Conservation (phyloP, 371 early-diverging fungal species). For the Massospora cicadina region DNA sequence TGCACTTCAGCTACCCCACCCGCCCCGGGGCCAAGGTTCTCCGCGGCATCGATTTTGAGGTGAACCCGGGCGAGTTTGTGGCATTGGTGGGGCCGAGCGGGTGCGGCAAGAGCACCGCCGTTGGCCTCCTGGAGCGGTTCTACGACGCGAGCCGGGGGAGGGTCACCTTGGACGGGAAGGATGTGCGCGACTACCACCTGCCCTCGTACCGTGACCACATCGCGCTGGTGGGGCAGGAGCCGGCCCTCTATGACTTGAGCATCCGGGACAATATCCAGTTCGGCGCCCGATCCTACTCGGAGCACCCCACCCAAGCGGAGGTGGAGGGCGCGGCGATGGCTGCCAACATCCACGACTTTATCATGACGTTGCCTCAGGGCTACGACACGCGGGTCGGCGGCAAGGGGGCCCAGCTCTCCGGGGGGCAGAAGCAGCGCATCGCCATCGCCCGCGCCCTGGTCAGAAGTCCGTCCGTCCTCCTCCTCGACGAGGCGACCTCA, state of each 20-base stretch:
- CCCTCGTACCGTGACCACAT: constrained; percentile 41
- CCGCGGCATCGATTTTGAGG: constrained; percentile 48
- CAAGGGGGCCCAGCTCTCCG: constrained; percentile 43
- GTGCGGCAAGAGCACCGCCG: constrained; percentile 71
- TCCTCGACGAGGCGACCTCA: constrained; percentile 94
- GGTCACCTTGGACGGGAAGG: constrained; percentile 40
- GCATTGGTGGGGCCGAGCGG: constrained; percentile 78
- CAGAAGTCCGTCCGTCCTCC: constrained; percentile 61
- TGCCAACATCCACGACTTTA: constrained; percentile 66
- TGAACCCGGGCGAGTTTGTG: constrained; percentile 56
- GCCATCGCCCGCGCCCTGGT: constrained; percentile 51
- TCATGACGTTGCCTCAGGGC: constrained; percentile 38
- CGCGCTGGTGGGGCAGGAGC: constrained; percentile 73
- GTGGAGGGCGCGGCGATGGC: constrained; percentile 36
- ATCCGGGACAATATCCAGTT: constrained; percentile 66
- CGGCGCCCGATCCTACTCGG: constrained; percentile 20
- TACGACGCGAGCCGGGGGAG: constrained; percentile 53
- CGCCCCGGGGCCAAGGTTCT: constrained; percentile 59
- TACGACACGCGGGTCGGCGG: constrained; percentile 70
- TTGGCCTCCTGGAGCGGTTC: constrained; percentile 69
- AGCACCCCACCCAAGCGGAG: constrained; percentile 24
- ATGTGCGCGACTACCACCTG: constrained; percentile 38
- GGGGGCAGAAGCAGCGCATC: constrained; percentile 57
- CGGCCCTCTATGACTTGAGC: constrained; percentile 53
- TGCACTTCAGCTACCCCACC: constrained; percentile 65